These are phyloP conservation scores for Albophoma yamanashiensis DNA, from an alignment of 2,329 filamentous ascomycete species.

Conservation along the genomic window DNA sequence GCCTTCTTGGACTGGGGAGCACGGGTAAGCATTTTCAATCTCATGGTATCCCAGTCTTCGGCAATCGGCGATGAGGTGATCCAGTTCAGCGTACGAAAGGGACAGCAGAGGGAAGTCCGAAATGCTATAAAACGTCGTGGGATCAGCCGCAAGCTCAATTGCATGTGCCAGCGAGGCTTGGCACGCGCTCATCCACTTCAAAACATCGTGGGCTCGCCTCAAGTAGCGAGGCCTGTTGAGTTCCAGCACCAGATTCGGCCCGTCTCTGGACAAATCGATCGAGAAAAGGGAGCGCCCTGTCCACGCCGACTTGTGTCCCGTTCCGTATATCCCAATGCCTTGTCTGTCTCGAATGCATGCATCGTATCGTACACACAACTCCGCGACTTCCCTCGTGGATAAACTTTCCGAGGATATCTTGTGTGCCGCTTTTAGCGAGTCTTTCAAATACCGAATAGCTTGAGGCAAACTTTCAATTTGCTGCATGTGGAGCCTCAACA, in stretches of 20 bases:
- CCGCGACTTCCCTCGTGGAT: not conserved
- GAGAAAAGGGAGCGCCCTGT: not conserved
- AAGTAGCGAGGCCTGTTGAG: not conserved
- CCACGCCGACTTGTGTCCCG: not conserved
- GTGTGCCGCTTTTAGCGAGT: not conserved
- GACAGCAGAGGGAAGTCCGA: not conserved
- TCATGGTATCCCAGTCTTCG: not conserved
- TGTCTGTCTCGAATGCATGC: not conserved
- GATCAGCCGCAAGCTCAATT: not conserved
- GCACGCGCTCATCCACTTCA: not conserved
- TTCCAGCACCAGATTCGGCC: not conserved
- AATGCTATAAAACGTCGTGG: not conserved
- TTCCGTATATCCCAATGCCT: not conserved
- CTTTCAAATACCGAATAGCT: not conserved
- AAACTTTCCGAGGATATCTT: not conserved
- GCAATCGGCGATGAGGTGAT: not conserved
- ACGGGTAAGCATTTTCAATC: not conserved
- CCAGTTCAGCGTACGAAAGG: not conserved
- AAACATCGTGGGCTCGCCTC: not conserved
- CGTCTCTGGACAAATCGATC: not conserved
- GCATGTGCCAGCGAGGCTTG: not conserved
- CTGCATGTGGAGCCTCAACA: not conserved
- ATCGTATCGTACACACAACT: not conserved
- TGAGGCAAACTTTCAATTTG: not conserved
- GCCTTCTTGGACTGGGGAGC: not conserved